phyloP scores from a whole-genome alignment of 768 basidiomycete species.

The Xerocomellus dryophilus region DNA sequence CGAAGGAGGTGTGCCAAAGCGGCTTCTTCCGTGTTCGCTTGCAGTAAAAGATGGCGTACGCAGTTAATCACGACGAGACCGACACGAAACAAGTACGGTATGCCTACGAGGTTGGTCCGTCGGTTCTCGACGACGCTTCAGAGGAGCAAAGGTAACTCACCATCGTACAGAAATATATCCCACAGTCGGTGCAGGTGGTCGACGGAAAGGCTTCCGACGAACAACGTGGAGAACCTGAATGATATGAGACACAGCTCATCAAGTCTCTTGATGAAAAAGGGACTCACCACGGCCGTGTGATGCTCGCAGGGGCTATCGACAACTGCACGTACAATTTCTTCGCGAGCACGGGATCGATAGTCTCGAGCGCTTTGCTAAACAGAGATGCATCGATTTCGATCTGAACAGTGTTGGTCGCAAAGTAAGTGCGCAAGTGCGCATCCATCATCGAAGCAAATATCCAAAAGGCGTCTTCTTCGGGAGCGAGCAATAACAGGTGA shows the following conservation, averaged over 20 bases:
- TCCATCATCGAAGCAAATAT: conserved; percentile 88
- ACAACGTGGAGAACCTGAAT: conserved; percentile 68
- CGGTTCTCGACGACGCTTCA: background rate
- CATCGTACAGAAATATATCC: conserved; percentile 82
- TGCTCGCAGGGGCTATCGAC: conserved; percentile 50
- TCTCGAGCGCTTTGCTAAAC: conserved; percentile 68
- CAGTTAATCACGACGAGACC: conserved; percentile 63
- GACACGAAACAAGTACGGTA: conserved; percentile 71
- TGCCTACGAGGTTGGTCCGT: conserved; percentile 42
- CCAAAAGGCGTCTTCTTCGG: conserved; percentile 91
- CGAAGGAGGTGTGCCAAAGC: conserved; percentile 47
- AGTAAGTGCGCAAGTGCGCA: conserved; percentile 75
- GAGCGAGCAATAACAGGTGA: conserved; percentile 67
- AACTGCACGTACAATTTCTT: conserved; percentile 67
- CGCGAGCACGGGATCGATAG: conserved; percentile 53
- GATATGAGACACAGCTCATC: background rate
- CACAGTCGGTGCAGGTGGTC: conserved; percentile 72
- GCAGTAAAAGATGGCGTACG: conserved; percentile 57
- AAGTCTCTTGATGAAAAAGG: background rate
- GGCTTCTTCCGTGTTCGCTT: conserved; percentile 45
- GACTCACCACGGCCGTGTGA: conserved; percentile 64
- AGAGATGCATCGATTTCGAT: conserved; percentile 74
- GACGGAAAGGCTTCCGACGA: conserved; percentile 61
- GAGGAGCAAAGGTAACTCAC: conserved; percentile 35
- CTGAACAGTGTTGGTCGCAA: conserved; percentile 56